A percentile compares a stretch with the other conserved stretches of the same genome.
Evolutionary conservation across 2,329 filamentous ascomycete species (phyloP).

Genomic region (Ophiostoma novo-ulmi): DNA sequence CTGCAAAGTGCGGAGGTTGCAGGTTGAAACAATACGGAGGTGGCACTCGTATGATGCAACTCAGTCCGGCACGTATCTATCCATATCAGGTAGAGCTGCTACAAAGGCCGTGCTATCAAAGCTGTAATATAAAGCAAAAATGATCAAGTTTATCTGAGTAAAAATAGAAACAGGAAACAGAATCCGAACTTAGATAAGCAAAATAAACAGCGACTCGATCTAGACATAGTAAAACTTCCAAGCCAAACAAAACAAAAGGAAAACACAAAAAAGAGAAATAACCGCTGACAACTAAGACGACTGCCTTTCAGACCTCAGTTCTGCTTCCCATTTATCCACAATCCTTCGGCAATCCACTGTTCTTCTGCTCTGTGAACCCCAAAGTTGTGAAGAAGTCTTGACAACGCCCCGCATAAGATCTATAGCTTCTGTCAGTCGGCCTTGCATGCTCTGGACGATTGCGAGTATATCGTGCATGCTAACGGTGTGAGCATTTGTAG

Average conservation of each 20-base stretch:
- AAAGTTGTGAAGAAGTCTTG: not conserved
- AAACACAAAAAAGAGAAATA: not conserved
- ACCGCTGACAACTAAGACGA: not conserved
- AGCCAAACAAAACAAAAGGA: not conserved
- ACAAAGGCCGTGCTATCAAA: not conserved
- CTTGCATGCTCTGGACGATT: not conserved
- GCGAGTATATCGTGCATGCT: not conserved
- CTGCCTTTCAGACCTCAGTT: not conserved
- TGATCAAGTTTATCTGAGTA: not conserved
- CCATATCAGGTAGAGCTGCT: not conserved
- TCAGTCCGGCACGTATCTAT: not conserved
- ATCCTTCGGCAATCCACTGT: accelerated
- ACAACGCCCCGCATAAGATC: not conserved
- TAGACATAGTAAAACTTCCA: not conserved
- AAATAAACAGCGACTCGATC: too few relatives aligned
- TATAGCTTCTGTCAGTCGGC: not conserved
- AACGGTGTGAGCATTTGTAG: not conserved
- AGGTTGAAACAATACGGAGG: not conserved
- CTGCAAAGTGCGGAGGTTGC: not conserved
- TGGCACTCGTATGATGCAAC: not conserved
- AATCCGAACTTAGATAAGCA: too few relatives aligned
- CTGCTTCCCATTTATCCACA: not conserved
- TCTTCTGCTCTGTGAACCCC: not conserved
- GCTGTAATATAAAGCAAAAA: not conserved
- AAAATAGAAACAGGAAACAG: not conserved